A percentile compares a stretch with the other conserved stretches of the same genome.
Evolutionary conservation across 352 stramenopile species (phyloP).

Genomic region (Globisporangium nunn): DNA sequence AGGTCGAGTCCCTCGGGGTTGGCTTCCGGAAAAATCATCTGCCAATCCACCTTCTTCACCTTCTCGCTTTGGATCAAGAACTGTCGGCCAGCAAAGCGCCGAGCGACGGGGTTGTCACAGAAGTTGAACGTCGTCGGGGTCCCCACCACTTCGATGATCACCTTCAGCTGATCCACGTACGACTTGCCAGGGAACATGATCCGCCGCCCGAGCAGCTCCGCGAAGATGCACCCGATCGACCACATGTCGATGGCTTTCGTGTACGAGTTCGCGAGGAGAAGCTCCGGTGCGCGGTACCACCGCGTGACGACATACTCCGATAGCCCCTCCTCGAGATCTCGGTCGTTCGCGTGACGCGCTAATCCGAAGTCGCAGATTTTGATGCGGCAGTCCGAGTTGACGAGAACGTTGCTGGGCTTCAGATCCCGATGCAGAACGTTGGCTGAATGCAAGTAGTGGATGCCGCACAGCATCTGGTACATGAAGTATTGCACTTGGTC

Average conservation of each 20-base stretch:
- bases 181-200: conserved; percentile 82
- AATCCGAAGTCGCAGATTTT: conserved; percentile 89
- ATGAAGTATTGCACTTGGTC: conserved; percentile 96
- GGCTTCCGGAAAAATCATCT: conserved; percentile 68
- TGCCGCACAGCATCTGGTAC: conserved; percentile 93
- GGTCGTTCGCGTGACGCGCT: conserved; percentile 69
- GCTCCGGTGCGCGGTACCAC: conserved; percentile 88
- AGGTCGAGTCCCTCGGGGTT: conserved; percentile 84
- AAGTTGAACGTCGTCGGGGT: conserved; percentile 83
- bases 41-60: conserved; percentile 73
- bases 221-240: conserved; percentile 99
- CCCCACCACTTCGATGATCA: conserved; percentile 82
- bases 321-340: conserved; percentile 71
- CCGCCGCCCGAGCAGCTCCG: conserved; percentile 91
- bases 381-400: conserved; percentile 89
- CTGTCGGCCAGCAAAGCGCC: conserved; percentile 77
- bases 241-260: conserved; percentile 91
- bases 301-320: conserved; percentile 93
- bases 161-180: conserved; percentile 85
- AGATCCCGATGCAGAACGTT: conserved; percentile 95
- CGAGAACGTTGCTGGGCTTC: conserved; percentile 96
- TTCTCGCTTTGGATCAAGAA: conserved; percentile 69
- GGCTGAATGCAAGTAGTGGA: conserved; percentile 94
- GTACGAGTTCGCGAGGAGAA: conserved; percentile 80
- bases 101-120: conserved; percentile 75